Evolutionary conservation across 805 yeast genomes (phyloP).

Genomic region (Ogataea haglerorum): DNA sequence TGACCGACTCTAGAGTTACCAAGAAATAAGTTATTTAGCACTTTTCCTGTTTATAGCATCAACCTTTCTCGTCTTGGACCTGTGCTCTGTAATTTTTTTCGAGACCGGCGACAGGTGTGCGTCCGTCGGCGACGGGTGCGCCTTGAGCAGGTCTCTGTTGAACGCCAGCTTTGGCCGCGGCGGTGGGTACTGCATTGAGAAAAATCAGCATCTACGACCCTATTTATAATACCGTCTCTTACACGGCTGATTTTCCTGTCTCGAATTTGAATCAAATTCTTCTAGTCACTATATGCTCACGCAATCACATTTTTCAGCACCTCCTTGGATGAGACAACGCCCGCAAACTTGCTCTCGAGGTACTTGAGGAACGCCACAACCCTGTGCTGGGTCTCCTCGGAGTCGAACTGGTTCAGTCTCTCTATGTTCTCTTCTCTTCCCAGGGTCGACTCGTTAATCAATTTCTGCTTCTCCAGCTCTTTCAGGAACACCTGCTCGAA

Average conservation of each 20-base stretch:
- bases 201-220: too few relatives aligned
- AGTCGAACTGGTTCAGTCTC: constrained; percentile 73
- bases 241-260: background rate
- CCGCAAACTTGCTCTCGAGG: constrained; percentile 62
- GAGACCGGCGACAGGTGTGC: constrained; percentile 56
- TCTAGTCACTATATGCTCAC: constrained; percentile 7
- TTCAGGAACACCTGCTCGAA: constrained; percentile 70
- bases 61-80: constrained; percentile 2
- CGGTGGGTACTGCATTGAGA: constrained; percentile 2
- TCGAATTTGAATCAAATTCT: constrained; percentile 5
- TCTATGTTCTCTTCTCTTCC: constrained; percentile 85
- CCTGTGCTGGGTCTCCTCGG: constrained; percentile 58
- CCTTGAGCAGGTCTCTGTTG: background rate
- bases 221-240: background rate
- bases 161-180: constrained; percentile 2
- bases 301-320: constrained; percentile 43
- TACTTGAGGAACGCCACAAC: constrained; percentile 70
- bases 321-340: constrained; percentile 55
- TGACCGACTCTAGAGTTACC: constrained; percentile 65
- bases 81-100: constrained; percentile 46
- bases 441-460: constrained; percentile 69
- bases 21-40: constrained; percentile 19
- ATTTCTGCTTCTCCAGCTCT: constrained; percentile 69
- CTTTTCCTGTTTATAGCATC: constrained; percentile 14
- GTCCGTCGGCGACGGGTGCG: constrained; percentile 39